These are phyloP conservation scores for Fraxinus sp. DNA, from an alignment of 305 asterid species.

Conservation along the genomic window DNA sequence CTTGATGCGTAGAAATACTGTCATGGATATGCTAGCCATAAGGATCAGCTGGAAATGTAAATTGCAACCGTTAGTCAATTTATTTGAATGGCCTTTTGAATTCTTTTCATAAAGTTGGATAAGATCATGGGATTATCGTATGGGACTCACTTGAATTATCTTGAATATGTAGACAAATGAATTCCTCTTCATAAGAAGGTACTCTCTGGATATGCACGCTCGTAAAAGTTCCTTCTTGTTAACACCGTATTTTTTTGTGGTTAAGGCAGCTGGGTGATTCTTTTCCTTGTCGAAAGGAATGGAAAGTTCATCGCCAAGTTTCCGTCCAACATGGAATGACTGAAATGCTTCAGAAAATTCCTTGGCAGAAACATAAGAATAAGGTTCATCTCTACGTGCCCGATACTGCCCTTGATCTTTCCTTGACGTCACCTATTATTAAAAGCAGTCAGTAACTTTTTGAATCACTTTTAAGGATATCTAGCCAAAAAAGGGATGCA, in stretches of 20 bases:
- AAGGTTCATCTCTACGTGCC: slow-evolving; percentile 62
- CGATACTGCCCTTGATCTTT: slow-evolving; percentile 97
- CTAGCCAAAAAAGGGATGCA: slow-evolving; percentile 4
- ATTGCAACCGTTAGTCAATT: background rate
- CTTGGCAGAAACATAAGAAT: slow-evolving; percentile 49
- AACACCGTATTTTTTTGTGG: slow-evolving; percentile 68
- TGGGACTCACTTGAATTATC: slow-evolving; percentile 63
- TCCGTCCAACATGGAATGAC: slow-evolving; percentile 71
- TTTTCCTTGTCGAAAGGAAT: slow-evolving; percentile 72
- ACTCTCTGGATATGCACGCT: slow-evolving; percentile 85
- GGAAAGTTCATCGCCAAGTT: slow-evolving; percentile 77
- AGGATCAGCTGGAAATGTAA: slow-evolving; percentile 49
- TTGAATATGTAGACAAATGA: slow-evolving; percentile 90
- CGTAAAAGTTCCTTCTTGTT: slow-evolving; percentile 79
- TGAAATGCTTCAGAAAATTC: slow-evolving; percentile 85
- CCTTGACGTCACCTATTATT: slow-evolving; percentile 80
- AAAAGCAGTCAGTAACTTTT: background rate
- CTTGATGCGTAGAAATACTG: slow-evolving; percentile 55
- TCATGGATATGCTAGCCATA: slow-evolving; percentile 61
- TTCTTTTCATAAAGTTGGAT: background rate
- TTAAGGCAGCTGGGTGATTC: slow-evolving; percentile 77
- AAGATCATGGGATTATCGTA: background rate
- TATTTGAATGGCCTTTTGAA: background rate
- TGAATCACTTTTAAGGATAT: slow-evolving; percentile 1
- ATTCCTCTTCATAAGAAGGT: slow-evolving; percentile 83